Evolutionary conservation across 345 rosid genomes (phyloP).

Genomic region (Bruguiera parviflora): DNA sequence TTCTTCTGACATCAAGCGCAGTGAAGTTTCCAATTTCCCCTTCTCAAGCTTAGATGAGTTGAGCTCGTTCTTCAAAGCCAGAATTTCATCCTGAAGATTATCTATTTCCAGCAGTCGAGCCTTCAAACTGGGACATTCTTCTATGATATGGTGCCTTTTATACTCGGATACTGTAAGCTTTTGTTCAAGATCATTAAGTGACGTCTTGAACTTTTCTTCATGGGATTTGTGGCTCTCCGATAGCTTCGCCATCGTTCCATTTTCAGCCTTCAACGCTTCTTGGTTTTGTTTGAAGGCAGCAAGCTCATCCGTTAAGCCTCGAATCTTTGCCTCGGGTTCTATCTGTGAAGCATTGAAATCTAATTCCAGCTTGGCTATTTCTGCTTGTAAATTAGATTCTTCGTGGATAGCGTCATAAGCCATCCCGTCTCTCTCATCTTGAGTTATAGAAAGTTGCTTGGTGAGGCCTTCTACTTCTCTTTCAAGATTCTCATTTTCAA

Average conservation of each 20-base stretch:
- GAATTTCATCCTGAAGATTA: constrained; percentile 31
- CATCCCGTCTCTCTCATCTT: constrained; percentile 33
- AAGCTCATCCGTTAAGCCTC: constrained; percentile 36
- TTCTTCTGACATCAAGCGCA: constrained; percentile 25
- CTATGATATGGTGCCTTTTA: constrained; percentile 40
- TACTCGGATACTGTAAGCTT: constrained; percentile 53
- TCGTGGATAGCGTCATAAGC: constrained; percentile 26
- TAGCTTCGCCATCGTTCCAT: constrained; percentile 29
- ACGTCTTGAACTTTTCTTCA: constrained; percentile 44
- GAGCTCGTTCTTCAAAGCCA: constrained; percentile 33
- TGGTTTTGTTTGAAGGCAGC: constrained; percentile 32
- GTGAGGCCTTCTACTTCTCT: constrained; percentile 26
- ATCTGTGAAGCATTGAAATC: constrained; percentile 23
- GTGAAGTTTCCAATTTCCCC: constrained; percentile 35
- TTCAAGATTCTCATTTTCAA: constrained; percentile 39
- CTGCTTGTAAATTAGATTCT: constrained; percentile 25
- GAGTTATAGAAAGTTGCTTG: constrained; percentile 21
- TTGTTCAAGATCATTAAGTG: constrained; percentile 39
- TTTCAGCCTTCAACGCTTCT: constrained; percentile 30
- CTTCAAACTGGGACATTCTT: constrained; percentile 35
- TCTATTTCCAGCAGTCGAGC: constrained; percentile 32
- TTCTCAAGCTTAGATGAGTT: constrained; percentile 25
- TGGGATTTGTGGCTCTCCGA: constrained; percentile 33
- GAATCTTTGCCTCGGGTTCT: constrained; percentile 27
- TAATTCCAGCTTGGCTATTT: constrained; percentile 30